Base-by-base conservation (phyloP, 805 yeast genomes). In the Candida berthetii region DNA sequence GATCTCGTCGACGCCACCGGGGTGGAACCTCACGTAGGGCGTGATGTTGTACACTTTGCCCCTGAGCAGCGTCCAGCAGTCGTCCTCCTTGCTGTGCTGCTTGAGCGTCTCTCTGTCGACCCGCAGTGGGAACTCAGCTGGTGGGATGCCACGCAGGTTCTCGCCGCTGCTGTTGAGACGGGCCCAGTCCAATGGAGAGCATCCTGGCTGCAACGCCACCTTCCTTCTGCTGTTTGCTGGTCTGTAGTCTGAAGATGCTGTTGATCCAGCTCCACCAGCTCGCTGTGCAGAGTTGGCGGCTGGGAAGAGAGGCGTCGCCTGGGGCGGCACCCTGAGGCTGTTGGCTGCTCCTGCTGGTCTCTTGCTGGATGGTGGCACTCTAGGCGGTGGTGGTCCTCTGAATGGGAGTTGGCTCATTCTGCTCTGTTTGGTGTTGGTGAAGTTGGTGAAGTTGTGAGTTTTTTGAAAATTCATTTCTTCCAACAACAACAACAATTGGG, bases 181-280 rank as follows among this genome's bases (percentile, higher is more conserved):
- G 13, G 90, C 95, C 96, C 96, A 87, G 57, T 87, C 96, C 46
- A 87, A 60, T 0, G 95, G 90, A 2, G 96, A 87, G 54, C 80
- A 86, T 1, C 95, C 95, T 1, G 93, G 95, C 35, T 72, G 67
- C 15, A 87, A 66, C 0, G 62, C 69, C 4, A 86, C 90, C 51
- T 87, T 85, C 39, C 58, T 61, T 13, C 81, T 61, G 13, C 44
- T 8, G 22, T 37, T 28, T 22, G 37, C 27, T 13, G 49, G 7
- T 28, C 15, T 7, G n/a, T 13, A n/a, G 10, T 28, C 15, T 25
- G 28, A 25, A 25, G 13, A 16, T 9, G 9, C 25, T 22, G 25
- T 22, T 22, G 9, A 7, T 22, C 8, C 20, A n/a, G n/a, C 33
- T 15, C 41, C 41, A 19, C 43, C 45, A 15, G 49, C 52, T 34